Evolutionary conservation across 305 asterid species (phyloP), one percentile per base, ranked within the genome.

Genomic region (Fraxinus xanthoxyloides): DNA sequence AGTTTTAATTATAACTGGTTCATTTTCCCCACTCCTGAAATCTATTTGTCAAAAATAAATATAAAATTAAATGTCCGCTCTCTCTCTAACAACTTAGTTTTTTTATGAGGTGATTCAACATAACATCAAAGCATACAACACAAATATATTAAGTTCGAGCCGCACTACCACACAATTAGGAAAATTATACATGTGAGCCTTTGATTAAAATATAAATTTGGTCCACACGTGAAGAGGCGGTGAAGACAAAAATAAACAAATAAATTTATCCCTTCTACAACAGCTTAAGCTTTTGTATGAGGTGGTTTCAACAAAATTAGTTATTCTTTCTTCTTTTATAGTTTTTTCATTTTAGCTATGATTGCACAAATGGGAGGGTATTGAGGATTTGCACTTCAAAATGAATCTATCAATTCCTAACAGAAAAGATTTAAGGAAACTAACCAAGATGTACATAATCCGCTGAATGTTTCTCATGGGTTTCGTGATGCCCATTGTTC

Each of bases 401-500:
- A 31, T 31, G 75, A 31, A 13, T 13, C 43, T 31, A 70, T 23
- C 23, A 12, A 43, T 12, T 70, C 23, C 13, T 67, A 19, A 61
- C 74, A 31, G 31, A 67, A 81, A 13, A 30, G 13, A 30, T 32
- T 32, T 32, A 63, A 74, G 26, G 26, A 82, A 87, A 48, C 15
- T 72, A 81, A 94, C 97, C 98, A 19, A 84, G 86, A 78, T 83
- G 85, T 78, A 85, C 90, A 63, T 77, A 79, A 82, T 85, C 90
- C 15, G 88, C 81, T 63, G 85, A 38, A 76, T 48, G 75, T 73
- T 87, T 87, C 82, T 82, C 85, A 32, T 82, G 79, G 69, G 80
- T 70, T 61, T 86, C 88, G 5, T 30, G 92, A 82, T 88, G 91
- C 46, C 90, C 93, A 23, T 88, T 89, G 86, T 86, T 89, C 86